Base-by-base conservation (phyloP, 345 rosid species). In the Draba incana region DNA sequence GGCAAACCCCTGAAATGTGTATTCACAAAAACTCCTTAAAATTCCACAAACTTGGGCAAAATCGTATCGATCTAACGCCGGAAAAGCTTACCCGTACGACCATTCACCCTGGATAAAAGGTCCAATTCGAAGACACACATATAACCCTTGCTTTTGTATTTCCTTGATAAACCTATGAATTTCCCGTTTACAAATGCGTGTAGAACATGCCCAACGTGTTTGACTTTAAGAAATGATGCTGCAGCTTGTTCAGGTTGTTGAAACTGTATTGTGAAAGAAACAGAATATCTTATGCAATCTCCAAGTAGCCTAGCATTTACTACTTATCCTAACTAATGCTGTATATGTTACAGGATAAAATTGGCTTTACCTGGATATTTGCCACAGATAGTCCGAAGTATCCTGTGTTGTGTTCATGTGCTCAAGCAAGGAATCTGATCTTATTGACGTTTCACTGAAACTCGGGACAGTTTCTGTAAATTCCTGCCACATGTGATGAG, bases 351-450 rank as follows among this genome's bases (percentile, higher is more conserved):
- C 4, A 10, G 24, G 50, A 71, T 45, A 30, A 14, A 23, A 4
- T 0, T 60, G 43, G 57, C 11, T 46, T 64, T 78, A 88, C 93
- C 87, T 79, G 75, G 69, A 78, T 41, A 75, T 80, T 70, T 88
- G 86, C 97, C 97, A 91, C 48, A 91, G 88, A 58, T 91, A 91
- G 79, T 91, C 96, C 45, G 97, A 88, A 49, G 79, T 66, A 69
- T 86, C 97, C 60, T 88, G 86, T 27, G 92, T 91, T 41, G 81
- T 76, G 15, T 71, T 76, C 85, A 83, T 83, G 44, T 91, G 93
- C 64, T 91, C 97, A 58, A 91, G 66, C 23, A 91, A 51, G 14
- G 23, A 77, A 57, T 76, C 81, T 72, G 92, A 80, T 80, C 74
- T 81, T 28, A 84, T 41, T 7, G 82, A 53, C 27, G 86, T 83